Percentiles rank a stretch among this genome's conserved stretches.
Evolutionary conservation across 257 asterid genomes (phyloP).

Genomic region (Solanum chaucha): DNA sequence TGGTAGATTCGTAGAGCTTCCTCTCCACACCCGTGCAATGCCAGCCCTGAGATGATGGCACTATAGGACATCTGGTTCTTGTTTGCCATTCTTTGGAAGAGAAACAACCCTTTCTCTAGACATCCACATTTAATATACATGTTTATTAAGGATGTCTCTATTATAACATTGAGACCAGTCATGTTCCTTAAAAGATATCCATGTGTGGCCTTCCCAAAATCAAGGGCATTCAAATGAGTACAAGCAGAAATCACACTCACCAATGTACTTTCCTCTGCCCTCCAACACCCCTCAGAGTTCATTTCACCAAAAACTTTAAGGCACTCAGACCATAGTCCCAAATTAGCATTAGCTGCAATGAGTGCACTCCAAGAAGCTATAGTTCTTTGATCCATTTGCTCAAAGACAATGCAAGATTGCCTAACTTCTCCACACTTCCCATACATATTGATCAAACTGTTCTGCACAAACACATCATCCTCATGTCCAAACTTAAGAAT

Average conservation of each 20-base stretch:
- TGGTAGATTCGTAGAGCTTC: conserved; percentile 45
- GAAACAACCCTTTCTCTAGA: conserved; percentile 40
- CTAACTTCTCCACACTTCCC: conserved; percentile 51
- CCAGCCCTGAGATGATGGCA: conserved; percentile 60
- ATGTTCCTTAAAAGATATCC: conserved; percentile 50
- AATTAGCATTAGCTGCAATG: conserved; percentile 47
- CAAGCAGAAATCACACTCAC: conserved; percentile 73
- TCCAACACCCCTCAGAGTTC: conserved; percentile 34
- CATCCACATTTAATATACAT: conserved; percentile 70
- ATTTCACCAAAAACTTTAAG: conserved; percentile 34
- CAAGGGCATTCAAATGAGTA: conserved; percentile 46
- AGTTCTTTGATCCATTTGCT: conserved; percentile 40
- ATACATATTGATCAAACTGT: conserved; percentile 65
- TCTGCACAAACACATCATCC: conserved; percentile 57
- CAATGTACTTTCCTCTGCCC: conserved; percentile 73
- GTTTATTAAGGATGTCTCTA: conserved; percentile 51
- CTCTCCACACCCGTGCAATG: conserved; percentile 44
- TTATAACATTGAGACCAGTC: conserved; percentile 52
- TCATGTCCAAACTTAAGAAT: conserved; percentile 40
- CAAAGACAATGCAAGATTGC: conserved; percentile 33
- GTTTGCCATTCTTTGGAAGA: conserved; percentile 31
- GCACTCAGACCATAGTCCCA: conserved; percentile 58
- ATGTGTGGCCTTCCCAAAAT: conserved; percentile 49
- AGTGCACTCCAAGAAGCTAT: conserved; percentile 89
- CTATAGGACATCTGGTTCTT: conserved; percentile 54